Conservation (phyloP, 305 asterid species). For the Plantago coronopus region DNA sequence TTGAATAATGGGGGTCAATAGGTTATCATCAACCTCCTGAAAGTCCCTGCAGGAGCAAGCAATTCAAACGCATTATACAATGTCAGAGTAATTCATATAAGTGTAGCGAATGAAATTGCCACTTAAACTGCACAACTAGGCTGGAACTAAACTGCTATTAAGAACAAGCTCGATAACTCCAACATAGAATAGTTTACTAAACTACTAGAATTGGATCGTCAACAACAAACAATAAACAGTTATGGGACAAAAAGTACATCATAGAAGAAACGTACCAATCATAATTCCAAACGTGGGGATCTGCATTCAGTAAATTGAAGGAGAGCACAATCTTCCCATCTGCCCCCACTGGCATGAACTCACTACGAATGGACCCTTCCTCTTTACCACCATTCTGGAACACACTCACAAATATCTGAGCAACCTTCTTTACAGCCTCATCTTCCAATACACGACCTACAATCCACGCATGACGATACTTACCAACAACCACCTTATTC, state of each 20-base stretch:
- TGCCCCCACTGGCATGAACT: slow-evolving; percentile 92
- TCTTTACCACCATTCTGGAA: slow-evolving; percentile 84
- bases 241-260: slow-evolving; percentile 7
- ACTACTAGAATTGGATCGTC: not conserved
- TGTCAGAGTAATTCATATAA: not conserved
- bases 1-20: slow-evolving; percentile 65
- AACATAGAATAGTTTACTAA: slow-evolving; percentile 11
- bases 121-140: not conserved
- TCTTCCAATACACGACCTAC: slow-evolving; percentile 51
- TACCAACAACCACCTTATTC: slow-evolving; percentile 67
- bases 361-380: slow-evolving; percentile 68
- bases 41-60: slow-evolving; percentile 60
- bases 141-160: slow-evolving; percentile 3
- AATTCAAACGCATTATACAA: slow-evolving; percentile 9
- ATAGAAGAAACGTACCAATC: slow-evolving; percentile 49
- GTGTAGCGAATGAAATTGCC: not conserved
- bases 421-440: slow-evolving; percentile 58
- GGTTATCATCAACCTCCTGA: slow-evolving; percentile 60
- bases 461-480: slow-evolving; percentile 84
- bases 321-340: slow-evolving; percentile 90
- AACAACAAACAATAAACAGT: not conserved
- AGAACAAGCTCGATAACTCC: slow-evolving; percentile 8
- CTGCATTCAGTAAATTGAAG: slow-evolving; percentile 82
- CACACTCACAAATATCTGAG: slow-evolving; percentile 61
- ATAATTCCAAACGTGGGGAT: slow-evolving; percentile 72